Conservation (phyloP, 805 yeast species). For the Myxozyma kluyveri region DNA sequence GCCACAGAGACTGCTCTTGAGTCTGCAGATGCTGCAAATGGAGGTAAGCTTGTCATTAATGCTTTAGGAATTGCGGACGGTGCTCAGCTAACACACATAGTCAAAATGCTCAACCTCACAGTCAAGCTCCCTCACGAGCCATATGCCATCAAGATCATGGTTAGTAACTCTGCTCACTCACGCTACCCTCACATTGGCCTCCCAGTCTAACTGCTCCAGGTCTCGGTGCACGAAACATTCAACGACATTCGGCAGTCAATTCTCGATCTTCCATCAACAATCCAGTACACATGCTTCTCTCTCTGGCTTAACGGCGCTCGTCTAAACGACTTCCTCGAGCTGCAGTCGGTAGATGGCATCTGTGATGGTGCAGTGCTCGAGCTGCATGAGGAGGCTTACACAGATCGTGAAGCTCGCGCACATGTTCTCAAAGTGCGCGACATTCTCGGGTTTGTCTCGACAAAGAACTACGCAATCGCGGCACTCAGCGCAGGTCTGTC, state of each 20-base stretch:
- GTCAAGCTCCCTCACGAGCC: constrained; percentile 31
- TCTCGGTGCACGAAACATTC: constrained; percentile 47
- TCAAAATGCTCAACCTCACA: constrained; percentile 24
- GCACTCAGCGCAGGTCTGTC: constrained; percentile 50
- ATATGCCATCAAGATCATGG: constrained; percentile 30
- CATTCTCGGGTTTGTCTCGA: constrained; percentile 48
- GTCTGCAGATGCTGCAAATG: background rate
- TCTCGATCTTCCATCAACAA: constrained; percentile 54
- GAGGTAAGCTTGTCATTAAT: background rate
- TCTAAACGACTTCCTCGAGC: constrained; percentile 39
- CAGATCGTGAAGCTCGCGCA: constrained; percentile 55
- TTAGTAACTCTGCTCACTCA: constrained; percentile 1
- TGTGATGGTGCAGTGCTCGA: constrained; percentile 43
- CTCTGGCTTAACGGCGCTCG: constrained; percentile 43
- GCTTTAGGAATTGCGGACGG: constrained; percentile 1
- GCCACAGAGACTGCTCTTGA: background rate
- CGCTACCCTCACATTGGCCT: too few relatives aligned
- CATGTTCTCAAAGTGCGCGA: constrained; percentile 68
- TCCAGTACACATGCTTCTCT: constrained; percentile 60
- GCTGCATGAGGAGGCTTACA: constrained; percentile 57
- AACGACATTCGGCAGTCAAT: constrained; percentile 59
- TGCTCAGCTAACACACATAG: background rate
- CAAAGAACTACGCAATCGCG: constrained; percentile 41
- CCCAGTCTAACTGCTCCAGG: constrained; percentile 10
- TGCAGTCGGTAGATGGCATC: constrained; percentile 37